Conservation (phyloP, 805 yeast genomes). For the Kodamaea sagamina region DNA sequence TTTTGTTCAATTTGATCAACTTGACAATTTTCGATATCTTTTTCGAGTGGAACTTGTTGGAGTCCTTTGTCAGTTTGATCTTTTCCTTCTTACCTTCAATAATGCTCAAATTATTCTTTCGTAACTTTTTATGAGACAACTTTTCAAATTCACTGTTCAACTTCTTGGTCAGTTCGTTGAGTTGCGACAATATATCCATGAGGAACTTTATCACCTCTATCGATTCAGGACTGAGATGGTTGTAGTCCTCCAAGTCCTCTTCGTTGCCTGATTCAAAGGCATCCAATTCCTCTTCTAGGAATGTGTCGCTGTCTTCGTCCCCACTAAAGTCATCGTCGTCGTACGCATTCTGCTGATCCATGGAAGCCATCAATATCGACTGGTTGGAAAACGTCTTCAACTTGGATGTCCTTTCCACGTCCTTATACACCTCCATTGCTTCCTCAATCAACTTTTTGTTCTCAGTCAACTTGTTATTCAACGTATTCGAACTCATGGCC, state of each 20-base stretch:
- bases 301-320: slow-evolving; percentile 24
- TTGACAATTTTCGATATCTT: slow-evolving; percentile 35
- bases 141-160: slow-evolving; percentile 45
- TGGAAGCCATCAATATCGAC: slow-evolving; percentile 45
- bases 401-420: slow-evolving; percentile 44
- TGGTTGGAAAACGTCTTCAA: slow-evolving; percentile 48
- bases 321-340: slow-evolving; percentile 29
- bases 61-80: slow-evolving; percentile 31
- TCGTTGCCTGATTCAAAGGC: slow-evolving; percentile 14
- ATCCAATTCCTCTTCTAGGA: slow-evolving; percentile 13
- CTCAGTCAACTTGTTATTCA: slow-evolving; percentile 32
- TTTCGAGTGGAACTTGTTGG: slow-evolving; percentile 40
- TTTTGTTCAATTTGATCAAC: slow-evolving; percentile 28
- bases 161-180: slow-evolving; percentile 36
- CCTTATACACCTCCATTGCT: slow-evolving; percentile 48
- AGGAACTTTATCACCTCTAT: slow-evolving; percentile 37
- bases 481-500: slow-evolving; percentile 15
- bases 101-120: slow-evolving; percentile 37
- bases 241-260: slow-evolving; percentile 17
- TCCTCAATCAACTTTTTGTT: slow-evolving; percentile 44
- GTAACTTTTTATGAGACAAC: slow-evolving; percentile 38
- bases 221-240: slow-evolving; percentile 33
- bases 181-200: slow-evolving; percentile 30
- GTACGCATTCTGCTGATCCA: slow-evolving; percentile 29
- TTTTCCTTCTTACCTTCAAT: slow-evolving; percentile 45